Conservation (phyloP, 2,329 filamentous ascomycete genomes). For the Alternaria alternata region DNA sequence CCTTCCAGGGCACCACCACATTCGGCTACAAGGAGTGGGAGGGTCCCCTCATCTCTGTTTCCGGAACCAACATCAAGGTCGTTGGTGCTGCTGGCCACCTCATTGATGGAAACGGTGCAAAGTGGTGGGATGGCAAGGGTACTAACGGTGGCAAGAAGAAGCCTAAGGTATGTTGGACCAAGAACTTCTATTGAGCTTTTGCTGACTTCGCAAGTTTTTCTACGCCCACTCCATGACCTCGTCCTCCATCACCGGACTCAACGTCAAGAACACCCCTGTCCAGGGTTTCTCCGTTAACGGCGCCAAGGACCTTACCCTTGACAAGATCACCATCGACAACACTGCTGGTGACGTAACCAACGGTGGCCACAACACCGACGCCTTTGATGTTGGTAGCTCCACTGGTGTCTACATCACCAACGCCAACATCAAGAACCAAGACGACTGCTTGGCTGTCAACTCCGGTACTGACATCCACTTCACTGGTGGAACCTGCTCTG, state of each 20-base stretch:
- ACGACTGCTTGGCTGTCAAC: slow-evolving; percentile 68
- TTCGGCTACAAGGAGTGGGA: slow-evolving; percentile 72
- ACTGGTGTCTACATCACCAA: slow-evolving; percentile 60
- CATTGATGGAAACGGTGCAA: slow-evolving; percentile 64
- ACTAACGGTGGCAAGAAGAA: slow-evolving; percentile 57
- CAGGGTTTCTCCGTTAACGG: slow-evolving; percentile 61
- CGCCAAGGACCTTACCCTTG: slow-evolving; percentile 56
- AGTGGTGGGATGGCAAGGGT: slow-evolving; percentile 61
- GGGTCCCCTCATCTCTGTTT: slow-evolving; percentile 69
- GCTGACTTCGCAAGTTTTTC: slow-evolving; percentile 64
- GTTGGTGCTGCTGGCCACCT: slow-evolving; percentile 64
- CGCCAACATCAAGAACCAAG: slow-evolving; percentile 65
- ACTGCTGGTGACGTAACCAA: slow-evolving; percentile 58
- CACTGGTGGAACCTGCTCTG: slow-evolving; percentile 55
- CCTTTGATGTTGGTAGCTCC: slow-evolving; percentile 63
- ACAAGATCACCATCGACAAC: slow-evolving; percentile 65
- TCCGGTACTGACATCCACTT: slow-evolving; percentile 58
- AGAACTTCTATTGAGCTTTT: background rate
- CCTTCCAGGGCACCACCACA: slow-evolving; percentile 71
- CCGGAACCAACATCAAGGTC: slow-evolving; percentile 66
- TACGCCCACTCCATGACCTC: slow-evolving; percentile 61
- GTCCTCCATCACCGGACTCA: slow-evolving; percentile 60
- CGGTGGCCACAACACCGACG: slow-evolving; percentile 62
- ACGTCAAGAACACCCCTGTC: slow-evolving; percentile 64
- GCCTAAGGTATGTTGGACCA: slow-evolving; percentile 36